Evolutionary conservation across 1,284 basidiomycete species (phyloP).

Genomic region (Ceratobasidium sp.): DNA sequence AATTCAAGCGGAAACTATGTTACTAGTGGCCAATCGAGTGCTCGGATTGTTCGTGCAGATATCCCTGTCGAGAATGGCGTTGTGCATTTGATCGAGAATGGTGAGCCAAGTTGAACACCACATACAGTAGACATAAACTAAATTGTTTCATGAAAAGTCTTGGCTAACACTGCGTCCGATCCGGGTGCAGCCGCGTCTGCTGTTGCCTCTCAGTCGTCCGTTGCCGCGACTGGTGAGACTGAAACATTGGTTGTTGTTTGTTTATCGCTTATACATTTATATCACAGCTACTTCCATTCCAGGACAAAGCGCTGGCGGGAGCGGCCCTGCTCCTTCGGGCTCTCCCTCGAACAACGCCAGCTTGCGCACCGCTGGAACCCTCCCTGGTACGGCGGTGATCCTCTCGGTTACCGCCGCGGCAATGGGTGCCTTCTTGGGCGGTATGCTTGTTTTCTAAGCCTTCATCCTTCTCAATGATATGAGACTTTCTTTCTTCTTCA

Average conservation of each 20-base stretch:
- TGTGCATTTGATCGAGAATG: slow-evolving; percentile 56
- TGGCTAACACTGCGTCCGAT: slow-evolving; percentile 62
- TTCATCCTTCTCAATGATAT: background rate
- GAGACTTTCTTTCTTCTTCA: background rate
- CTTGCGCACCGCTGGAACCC: slow-evolving; percentile 8
- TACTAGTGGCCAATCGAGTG: slow-evolving; percentile 60
- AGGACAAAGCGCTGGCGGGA: background rate
- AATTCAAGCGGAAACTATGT: slow-evolving; percentile 72
- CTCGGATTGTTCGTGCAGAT: slow-evolving; percentile 67
- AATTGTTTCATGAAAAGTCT: slow-evolving; percentile 61
- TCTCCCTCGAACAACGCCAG: slow-evolving; percentile 12
- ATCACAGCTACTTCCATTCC: slow-evolving; percentile 15
- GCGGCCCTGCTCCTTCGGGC: background rate
- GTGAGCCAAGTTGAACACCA: background rate
- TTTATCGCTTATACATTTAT: background rate
- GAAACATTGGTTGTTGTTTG: background rate
- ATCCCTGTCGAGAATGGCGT: slow-evolving; percentile 76
- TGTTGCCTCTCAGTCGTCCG: slow-evolving; percentile 50
- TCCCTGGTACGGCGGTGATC: slow-evolving; percentile 21
- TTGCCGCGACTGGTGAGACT: slow-evolving; percentile 46
- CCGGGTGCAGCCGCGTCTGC: slow-evolving; percentile 63
- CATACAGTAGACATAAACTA: background rate
- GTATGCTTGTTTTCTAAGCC: slow-evolving; percentile 30
- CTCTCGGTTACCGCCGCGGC: slow-evolving; percentile 20
- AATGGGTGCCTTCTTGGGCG: slow-evolving; percentile 27